Conservation (phyloP, 441 rosid species). For the Adansonia rubrostipa region DNA sequence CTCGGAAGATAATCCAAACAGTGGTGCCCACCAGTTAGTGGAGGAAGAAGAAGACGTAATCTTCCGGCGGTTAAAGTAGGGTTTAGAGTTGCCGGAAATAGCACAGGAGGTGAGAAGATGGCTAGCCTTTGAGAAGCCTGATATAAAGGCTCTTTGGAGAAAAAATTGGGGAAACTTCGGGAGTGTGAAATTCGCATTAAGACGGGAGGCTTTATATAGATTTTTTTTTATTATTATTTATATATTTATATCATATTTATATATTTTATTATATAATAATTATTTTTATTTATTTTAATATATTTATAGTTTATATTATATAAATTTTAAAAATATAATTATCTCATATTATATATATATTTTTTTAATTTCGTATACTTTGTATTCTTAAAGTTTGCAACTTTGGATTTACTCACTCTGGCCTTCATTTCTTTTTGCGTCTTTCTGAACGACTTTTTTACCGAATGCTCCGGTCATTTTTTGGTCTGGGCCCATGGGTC, state of each 20-base stretch:
- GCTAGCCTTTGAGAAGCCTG: constrained; percentile 47
- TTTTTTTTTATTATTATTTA: too few species aligned
- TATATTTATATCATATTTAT: too few species aligned
- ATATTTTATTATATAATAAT: too few species aligned
- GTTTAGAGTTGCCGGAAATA: constrained; percentile 31
- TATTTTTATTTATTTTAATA: too few species aligned
- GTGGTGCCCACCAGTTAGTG: constrained; percentile 69
- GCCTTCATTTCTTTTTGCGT: neutral
- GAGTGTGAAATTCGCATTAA: neutral
- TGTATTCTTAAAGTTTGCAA: too few species aligned
- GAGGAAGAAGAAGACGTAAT: constrained; percentile 36
- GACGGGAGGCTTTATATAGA: neutral
- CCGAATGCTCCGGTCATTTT: constrained; percentile 31
- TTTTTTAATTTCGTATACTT: too few species aligned
- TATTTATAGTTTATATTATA: too few species aligned
- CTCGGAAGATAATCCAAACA: constrained; percentile 68
- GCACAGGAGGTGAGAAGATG: constrained; percentile 46
- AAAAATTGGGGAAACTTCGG: neutral
- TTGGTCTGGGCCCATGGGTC: neutral
- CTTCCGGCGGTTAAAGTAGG: constrained; percentile 32
- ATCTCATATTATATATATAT: too few species aligned
- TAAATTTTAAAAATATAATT: too few species aligned
- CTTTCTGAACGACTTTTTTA: constrained; percentile 5
- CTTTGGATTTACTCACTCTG: too few species aligned
- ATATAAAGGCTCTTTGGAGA: neutral